phyloP scores from a whole-genome alignment of 768 basidiomycete genomes.

The Lactarius evosmus region DNA sequence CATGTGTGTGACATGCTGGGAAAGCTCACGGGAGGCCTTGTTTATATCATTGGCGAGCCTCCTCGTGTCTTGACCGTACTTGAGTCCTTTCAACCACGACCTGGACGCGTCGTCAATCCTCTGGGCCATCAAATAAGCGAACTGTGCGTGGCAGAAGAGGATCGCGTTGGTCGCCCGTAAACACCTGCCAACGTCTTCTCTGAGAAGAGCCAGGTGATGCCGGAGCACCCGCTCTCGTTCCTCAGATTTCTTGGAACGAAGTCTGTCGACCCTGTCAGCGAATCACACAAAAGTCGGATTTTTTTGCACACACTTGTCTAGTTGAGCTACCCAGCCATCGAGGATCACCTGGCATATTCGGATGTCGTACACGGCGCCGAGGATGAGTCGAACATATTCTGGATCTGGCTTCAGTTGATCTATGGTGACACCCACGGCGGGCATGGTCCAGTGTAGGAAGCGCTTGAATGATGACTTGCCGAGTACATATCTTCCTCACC shows the following conservation, averaged over 20 bases:
- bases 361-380: constrained; percentile 14
- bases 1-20: constrained; percentile 1
- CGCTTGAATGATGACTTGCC: constrained; percentile 5
- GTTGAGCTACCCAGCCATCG: constrained; percentile 11
- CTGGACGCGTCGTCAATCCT: constrained; percentile 13
- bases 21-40: constrained; percentile 5
- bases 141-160: constrained; percentile 13
- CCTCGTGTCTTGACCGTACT: constrained; percentile 11
- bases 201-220: neutral
- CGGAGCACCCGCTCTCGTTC: constrained; percentile 1
- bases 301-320: constrained; percentile 13
- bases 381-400: constrained; percentile 1
- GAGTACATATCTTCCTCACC: constrained; percentile 15
- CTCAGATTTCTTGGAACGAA: constrained; percentile 3
- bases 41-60: constrained; percentile 19
- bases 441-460: constrained; percentile 11
- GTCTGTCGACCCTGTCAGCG: neutral
- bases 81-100: constrained; percentile 13
- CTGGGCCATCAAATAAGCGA: constrained; percentile 15
- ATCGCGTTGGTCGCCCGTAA: constrained; percentile 13
- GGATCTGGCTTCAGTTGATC: constrained; percentile 8
- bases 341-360: constrained; percentile 19
- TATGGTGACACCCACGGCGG: constrained; percentile 7
- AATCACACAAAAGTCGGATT: neutral
- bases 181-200: constrained; percentile 11